These are phyloP conservation scores for Alternaria tenuissima DNA, from an alignment of 2,329 filamentous ascomycete species.

Conservation along the genomic window DNA sequence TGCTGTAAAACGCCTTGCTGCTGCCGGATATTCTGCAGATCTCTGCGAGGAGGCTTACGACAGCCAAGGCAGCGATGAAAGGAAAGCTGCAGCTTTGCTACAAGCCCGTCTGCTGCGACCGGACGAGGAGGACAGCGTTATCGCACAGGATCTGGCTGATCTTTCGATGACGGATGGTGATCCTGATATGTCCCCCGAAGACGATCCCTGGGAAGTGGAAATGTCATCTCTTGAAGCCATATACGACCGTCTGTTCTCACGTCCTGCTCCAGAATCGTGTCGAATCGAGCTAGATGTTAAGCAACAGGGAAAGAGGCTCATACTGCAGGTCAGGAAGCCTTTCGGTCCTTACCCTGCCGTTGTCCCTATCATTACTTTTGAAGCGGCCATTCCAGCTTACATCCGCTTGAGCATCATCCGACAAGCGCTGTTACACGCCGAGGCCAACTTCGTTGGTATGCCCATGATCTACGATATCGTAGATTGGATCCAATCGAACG, in stretches of 20 bases:
- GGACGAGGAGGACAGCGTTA: constrained; percentile 38
- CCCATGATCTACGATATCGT: constrained; percentile 90
- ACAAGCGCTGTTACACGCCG: constrained; percentile 75
- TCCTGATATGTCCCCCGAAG: constrained; percentile 51
- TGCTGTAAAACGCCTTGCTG: constrained; percentile 80
- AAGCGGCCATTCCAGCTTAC: constrained; percentile 79
- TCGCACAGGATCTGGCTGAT: constrained; percentile 44
- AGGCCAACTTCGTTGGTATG: constrained; percentile 76
- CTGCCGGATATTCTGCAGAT: constrained; percentile 85
- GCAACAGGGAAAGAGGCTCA: constrained; percentile 55
- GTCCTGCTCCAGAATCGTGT: constrained; percentile 69
- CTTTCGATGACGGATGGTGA: constrained; percentile 52
- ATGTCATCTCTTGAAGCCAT: constrained; percentile 84
- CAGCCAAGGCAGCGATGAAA: constrained; percentile 74
- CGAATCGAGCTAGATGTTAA: constrained; percentile 71
- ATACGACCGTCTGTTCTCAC: constrained; percentile 70
- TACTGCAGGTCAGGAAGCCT: constrained; percentile 74
- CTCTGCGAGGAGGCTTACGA: constrained; percentile 82
- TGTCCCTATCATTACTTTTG: constrained; percentile 74
- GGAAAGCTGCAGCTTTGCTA: constrained; percentile 77
- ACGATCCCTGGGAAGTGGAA: constrained; percentile 83
- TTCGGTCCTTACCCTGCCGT: constrained; percentile 73
- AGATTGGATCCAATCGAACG: constrained; percentile 89
- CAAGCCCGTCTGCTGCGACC: constrained; percentile 71
- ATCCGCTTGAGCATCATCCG: constrained; percentile 89